Evolutionary conservation across 305 asterid species (phyloP).

Genomic region (Fraxinus baroniana): DNA sequence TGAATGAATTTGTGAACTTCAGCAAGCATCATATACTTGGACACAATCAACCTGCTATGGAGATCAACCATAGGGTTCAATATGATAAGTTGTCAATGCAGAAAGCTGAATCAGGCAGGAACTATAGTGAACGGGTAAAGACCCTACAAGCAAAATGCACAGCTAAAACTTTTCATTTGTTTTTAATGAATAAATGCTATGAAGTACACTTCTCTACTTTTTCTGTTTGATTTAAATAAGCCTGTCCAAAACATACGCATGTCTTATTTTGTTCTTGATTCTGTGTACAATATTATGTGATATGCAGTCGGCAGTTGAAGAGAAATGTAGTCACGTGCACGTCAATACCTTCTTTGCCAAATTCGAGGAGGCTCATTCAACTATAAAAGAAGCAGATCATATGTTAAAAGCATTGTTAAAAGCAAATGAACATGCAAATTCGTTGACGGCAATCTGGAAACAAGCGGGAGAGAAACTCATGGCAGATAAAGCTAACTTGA

Average conservation of each 20-base stretch:
- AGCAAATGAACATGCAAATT: slow-evolving; percentile 61
- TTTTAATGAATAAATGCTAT: neutral
- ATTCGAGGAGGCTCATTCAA: slow-evolving; percentile 57
- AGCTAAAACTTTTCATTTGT: neutral
- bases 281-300: slow-evolving; percentile 15
- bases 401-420: slow-evolving; percentile 52
- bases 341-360: slow-evolving; percentile 50
- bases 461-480: slow-evolving; percentile 47
- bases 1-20: slow-evolving; percentile 20
- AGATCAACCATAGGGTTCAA: slow-evolving; percentile 9
- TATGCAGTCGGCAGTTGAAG: slow-evolving; percentile 41
- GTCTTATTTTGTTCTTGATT: neutral
- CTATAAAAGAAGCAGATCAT: slow-evolving; percentile 63
- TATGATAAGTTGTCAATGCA: slow-evolving; percentile 15
- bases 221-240: neutral
- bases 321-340: slow-evolving; percentile 27
- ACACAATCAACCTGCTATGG: slow-evolving; percentile 28
- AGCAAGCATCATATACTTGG: slow-evolving; percentile 25
- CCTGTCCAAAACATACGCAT: neutral
- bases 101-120: slow-evolving; percentile 32
- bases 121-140: slow-evolving; percentile 40
- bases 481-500: slow-evolving; percentile 48
- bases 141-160: neutral
- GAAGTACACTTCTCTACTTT: neutral
- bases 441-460: slow-evolving; percentile 47